phyloP scores from a whole-genome alignment of 306 rosid species.

The Acacia melanoxylon region DNA sequence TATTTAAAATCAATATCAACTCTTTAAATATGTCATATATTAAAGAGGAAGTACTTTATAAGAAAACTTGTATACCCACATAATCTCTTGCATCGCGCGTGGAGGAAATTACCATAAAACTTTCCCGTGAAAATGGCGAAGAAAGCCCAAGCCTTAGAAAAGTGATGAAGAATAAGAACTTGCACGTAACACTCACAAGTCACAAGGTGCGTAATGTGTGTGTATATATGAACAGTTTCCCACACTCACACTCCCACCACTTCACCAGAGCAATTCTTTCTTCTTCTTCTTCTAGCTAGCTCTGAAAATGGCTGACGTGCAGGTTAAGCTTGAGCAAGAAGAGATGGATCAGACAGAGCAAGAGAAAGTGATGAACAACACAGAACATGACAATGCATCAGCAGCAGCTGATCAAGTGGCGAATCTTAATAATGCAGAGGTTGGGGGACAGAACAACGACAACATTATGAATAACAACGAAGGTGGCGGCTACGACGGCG shows the following conservation, averaged over 20 bases:
- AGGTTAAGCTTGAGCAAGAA: neutral
- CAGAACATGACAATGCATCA: neutral
- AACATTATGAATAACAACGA: neutral
- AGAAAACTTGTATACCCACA: neutral
- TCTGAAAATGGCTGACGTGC: neutral
- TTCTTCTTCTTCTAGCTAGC: neutral
- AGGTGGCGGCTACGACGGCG: neutral
- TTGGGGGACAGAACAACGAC: neutral
- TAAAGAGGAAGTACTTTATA: too few species aligned
- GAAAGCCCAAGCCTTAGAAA: neutral
- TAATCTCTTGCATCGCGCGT: neutral
- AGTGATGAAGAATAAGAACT: neutral
- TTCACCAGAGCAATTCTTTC: neutral
- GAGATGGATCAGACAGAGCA: neutral
- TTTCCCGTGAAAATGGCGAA: neutral
- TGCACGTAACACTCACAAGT: neutral
- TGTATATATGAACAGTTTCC: neutral
- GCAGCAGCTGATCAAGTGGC: neutral
- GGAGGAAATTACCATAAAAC: neutral
- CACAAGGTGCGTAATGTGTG: neutral
- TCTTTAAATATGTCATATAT: too few species aligned
- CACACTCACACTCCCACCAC: neutral
- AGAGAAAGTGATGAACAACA: neutral
- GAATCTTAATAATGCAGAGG: neutral
- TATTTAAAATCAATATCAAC: too few species aligned